A percentile compares a stretch with the other conserved stretches of the same genome.
phyloP scores from a whole-genome alignment of 2,329 filamentous ascomycete genomes.

The Mycosphaerella arachidis region DNA sequence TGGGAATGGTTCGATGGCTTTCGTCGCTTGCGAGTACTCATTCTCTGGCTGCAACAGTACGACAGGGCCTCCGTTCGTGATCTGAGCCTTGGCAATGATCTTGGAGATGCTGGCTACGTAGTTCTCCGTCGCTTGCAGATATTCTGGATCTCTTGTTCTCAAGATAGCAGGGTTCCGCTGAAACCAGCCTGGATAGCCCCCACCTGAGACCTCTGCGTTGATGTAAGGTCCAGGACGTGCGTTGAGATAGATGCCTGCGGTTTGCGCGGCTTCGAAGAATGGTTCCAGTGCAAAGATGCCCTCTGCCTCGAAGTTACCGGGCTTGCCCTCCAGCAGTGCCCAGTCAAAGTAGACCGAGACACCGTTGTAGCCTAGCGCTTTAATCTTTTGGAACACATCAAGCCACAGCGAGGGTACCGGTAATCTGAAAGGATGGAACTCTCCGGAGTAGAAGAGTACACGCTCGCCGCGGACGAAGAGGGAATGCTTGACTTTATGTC shows the following conservation, averaged over 20 bases:
- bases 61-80: slow-evolving; percentile 76
- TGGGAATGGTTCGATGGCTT: slow-evolving; percentile 46
- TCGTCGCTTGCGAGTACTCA: slow-evolving; percentile 59
- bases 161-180: slow-evolving; percentile 62
- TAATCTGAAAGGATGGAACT: slow-evolving; percentile 66
- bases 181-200: slow-evolving; percentile 77
- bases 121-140: slow-evolving; percentile 61
- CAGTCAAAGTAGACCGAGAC: slow-evolving; percentile 78
- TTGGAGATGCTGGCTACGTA: slow-evolving; percentile 60
- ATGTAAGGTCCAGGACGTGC: slow-evolving; percentile 53
- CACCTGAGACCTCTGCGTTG: slow-evolving; percentile 71
- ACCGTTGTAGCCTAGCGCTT: slow-evolving; percentile 71
- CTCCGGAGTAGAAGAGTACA: slow-evolving; percentile 67
- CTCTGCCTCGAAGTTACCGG: slow-evolving; percentile 63
- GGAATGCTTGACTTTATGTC: slow-evolving; percentile 45
- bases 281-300: slow-evolving; percentile 68
- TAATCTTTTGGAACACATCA: slow-evolving; percentile 78
- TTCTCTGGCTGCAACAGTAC: slow-evolving; percentile 80
- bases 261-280: slow-evolving; percentile 69
- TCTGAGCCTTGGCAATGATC: slow-evolving; percentile 69
- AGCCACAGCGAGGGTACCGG: slow-evolving; percentile 61
- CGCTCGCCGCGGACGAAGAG: slow-evolving; percentile 66
- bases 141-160: slow-evolving; percentile 59
- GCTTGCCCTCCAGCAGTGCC: slow-evolving; percentile 71
- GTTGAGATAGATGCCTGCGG: slow-evolving; percentile 72